Evolutionary conservation across 2,329 filamentous ascomycete species (phyloP), one percentile per base, ranked within the genome.

Genomic region (Ascochyta koolunga): DNA sequence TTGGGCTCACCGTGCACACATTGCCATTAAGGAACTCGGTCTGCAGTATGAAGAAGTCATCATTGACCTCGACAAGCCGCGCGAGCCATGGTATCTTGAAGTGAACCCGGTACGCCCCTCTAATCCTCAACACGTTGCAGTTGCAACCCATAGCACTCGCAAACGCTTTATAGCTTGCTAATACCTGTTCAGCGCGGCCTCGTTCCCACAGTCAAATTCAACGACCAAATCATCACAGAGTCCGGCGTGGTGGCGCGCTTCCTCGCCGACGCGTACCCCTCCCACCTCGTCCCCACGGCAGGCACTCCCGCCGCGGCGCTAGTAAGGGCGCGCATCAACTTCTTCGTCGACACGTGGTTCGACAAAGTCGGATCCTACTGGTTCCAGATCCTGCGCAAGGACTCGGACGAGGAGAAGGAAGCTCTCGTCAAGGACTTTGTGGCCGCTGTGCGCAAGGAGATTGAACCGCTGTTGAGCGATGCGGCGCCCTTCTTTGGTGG

Each of bases 1-100:
- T 19, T 91, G 83, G 73, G 89, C 89, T 15, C 90, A 93, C 69
- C 87, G 91, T 31, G 89, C 85, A 1, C 87, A 92, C 64, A 90
- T 91, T 54, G 83, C 83, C 5, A 81, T 92, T 22, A 80, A 82
- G 25, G 89, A 91, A 68, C 82, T 89, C 11, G 80, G 80, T 10
- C 68, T 92, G 25, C 79, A 83, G 0, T 90, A 85, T 65, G 86
- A 90, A 52, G 86, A 91, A 61, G 86, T 89, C 56, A 84, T 86
- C 52, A 89, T 96, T 64, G 88, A 93, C 70, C 80, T 95, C 40
- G 74, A 77, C 62, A 82, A 75, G 9, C 90, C 90, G 0, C 85
- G 90, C 9, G 86, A 88, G 24, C 79, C 83, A 32, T 90, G 87
- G 79, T 95, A 93, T 70, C 82, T 95, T 8, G 79, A 87, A 45